Base-by-base conservation (phyloP, 176 grass and related monocot genomes). In the Zoysia japonica region DNA sequence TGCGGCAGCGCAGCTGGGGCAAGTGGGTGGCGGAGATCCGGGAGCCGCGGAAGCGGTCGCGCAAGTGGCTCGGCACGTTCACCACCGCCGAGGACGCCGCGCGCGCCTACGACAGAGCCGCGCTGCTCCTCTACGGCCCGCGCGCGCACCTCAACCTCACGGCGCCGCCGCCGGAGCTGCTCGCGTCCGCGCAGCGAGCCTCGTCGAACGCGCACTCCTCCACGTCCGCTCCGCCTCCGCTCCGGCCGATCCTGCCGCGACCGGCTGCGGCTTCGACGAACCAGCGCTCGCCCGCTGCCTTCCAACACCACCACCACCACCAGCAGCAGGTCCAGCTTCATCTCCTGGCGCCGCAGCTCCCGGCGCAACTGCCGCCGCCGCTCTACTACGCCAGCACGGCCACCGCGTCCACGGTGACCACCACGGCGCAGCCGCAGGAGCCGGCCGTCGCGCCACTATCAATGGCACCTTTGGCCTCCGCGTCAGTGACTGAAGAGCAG, bases 41-140 rank as follows among this genome's bases (percentile, higher is more conserved):
- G 0, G 92, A 94, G 85, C 92, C 92, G 0, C 66, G 87, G 5
- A 96, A 96, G 83, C 87, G 93, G 43, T 84, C 88, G 0, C 85
- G 95, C 73, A 97, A 89, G 74, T 97, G 93, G 93, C 93, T 97
- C 65, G 95, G 95, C 43, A 97, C 95, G 28, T 97, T 97, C 83
- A 80, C 85, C 79, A 94, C 95, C 15, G 95, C 95, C n/a, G 92
- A 94, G 85, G 95, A 97, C 60, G 95, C 92, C 20, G 92, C 95
- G 2, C 81, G 86, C 9, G 95, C 95, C 1, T 97, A 97, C 71
- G 95, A 97, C 75, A 89, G 89, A 6, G 95, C 92, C 8, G 92
- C 95, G 11, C 83, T 97, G n/a, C 79, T 90, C 63, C 85, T 97
- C 59, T 90, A 97, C 47, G 95, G 95, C 11, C 89, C 88, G 1